Evolutionary conservation across 371 early-diverging fungal species (phyloP).

Genomic region (Mucor mucedo): DNA sequence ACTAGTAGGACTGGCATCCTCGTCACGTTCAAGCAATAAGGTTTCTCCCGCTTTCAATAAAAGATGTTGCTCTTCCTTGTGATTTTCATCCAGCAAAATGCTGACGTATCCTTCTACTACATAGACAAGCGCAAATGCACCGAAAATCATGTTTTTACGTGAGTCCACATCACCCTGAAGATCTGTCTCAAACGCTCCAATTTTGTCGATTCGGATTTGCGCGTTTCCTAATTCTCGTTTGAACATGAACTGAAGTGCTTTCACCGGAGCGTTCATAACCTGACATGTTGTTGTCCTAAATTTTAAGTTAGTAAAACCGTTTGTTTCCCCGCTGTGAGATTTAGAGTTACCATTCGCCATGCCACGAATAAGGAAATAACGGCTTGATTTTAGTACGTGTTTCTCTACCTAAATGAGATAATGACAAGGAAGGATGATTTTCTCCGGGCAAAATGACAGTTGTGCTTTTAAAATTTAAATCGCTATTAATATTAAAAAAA

Average conservation of each 20-base stretch:
- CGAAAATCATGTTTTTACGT: constrained; percentile 53
- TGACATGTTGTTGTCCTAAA: constrained; percentile 44
- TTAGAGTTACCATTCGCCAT: constrained; percentile 55
- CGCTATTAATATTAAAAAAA: not conserved
- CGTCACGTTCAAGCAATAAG: constrained; percentile 60
- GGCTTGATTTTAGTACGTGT: constrained; percentile 45
- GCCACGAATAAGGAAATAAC: constrained; percentile 61
- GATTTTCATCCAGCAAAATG: constrained; percentile 44
- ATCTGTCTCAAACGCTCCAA: constrained; percentile 24
- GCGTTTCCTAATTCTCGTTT: constrained; percentile 40
- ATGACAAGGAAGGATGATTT: constrained; percentile 29
- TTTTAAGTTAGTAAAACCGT: no score
- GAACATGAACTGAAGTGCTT: constrained; percentile 54
- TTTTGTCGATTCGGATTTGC: constrained; percentile 28
- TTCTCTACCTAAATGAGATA: constrained; percentile 59
- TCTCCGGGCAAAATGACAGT: constrained; percentile 26
- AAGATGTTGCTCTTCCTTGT: constrained; percentile 20
- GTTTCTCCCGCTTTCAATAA: constrained; percentile 47
- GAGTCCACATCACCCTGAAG: constrained; percentile 31
- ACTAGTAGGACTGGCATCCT: constrained; percentile 59
- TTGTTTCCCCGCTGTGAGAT: not conserved
- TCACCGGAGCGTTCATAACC: constrained; percentile 45
- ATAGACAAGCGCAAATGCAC: constrained; percentile 58
- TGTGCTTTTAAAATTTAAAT: constrained; percentile 20
- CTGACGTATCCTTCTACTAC: constrained; percentile 56